phyloP scores from a whole-genome alignment of 257 asterid species.

The Jacaranda copaia region DNA sequence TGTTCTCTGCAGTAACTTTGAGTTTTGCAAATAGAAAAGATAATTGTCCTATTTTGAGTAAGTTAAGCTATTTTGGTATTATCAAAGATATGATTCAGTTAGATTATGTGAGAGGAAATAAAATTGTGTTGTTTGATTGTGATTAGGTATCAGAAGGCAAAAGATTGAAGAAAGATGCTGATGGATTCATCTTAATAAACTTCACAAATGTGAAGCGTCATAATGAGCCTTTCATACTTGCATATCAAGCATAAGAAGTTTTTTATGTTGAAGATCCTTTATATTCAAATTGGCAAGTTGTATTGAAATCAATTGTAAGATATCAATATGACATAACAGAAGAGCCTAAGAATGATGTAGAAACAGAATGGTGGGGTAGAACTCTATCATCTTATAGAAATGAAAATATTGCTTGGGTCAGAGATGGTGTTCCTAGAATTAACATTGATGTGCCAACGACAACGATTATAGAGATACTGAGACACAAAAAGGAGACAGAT shows the following conservation, averaged over 20 bases:
- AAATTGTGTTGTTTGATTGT: not conserved
- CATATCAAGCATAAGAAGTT: not conserved
- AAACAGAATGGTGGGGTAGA: not conserved
- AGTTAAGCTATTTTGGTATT: not conserved
- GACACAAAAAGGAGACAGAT: not conserved
- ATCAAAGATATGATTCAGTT: not conserved
- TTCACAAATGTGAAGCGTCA: constrained; percentile 1
- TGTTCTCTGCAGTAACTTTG: not conserved
- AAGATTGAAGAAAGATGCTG: not conserved
- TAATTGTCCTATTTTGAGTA: not conserved
- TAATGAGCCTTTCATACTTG: not conserved
- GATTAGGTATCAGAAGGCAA: not conserved
- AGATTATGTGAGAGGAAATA: not conserved
- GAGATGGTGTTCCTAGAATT: not conserved
- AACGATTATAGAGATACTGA: not conserved
- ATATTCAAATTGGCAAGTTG: too few species aligned
- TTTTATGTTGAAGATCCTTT: constrained; percentile 6
- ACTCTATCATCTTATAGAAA: not conserved
- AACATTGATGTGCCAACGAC: too few species aligned
- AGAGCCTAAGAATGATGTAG: not conserved
- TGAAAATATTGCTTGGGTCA: not conserved
- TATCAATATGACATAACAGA: too few species aligned
- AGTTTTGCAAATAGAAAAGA: constrained; percentile 13
- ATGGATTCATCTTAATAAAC: not conserved
- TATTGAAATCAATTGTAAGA: too few species aligned